A percentile compares a stretch with the other conserved stretches of the same genome.
These are phyloP conservation scores for Starmerella bacillaris DNA, from an alignment of 805 yeast species.

Conservation along the genomic window DNA sequence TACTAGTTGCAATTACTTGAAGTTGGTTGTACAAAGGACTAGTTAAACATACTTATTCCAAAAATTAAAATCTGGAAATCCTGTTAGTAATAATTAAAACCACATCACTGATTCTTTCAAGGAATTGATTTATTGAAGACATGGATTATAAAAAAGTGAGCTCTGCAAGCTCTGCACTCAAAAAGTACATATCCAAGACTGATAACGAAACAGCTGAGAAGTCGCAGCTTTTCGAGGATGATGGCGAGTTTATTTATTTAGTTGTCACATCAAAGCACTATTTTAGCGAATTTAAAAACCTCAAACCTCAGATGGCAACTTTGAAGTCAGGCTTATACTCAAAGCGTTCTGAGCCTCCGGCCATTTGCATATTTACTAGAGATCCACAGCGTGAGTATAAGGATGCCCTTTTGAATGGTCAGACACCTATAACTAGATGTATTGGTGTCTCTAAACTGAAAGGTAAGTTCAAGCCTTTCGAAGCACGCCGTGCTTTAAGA, in stretches of 20 bases:
- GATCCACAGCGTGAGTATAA: conserved; percentile 36
- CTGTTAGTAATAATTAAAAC: no score
- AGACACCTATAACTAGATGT: conserved; percentile 28
- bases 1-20: no score
- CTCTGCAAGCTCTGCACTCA: conserved; percentile 36
- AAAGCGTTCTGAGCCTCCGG: conserved; percentile 27
- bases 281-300: conserved; percentile 37
- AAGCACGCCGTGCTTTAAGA: conserved; percentile 61
- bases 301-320: conserved; percentile 27
- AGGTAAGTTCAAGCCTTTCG: conserved; percentile 73
- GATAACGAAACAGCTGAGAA: conserved; percentile 21
- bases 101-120: no score
- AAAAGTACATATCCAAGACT: conserved; percentile 34
- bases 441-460: conserved; percentile 59
- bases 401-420: conserved; percentile 21
- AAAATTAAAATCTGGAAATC: no score
- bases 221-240: conserved; percentile 39
- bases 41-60: no score
- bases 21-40: no score
- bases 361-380: conserved; percentile 50
- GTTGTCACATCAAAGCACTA: conserved; percentile 50
- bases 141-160: conserved; percentile 19
- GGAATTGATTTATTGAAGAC: no score
- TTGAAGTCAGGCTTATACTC: conserved; percentile 30
- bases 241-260: conserved; percentile 34